Evolutionary conservation across 2,329 filamentous ascomycete species (phyloP).

Genomic region (Fusarium sp.): DNA sequence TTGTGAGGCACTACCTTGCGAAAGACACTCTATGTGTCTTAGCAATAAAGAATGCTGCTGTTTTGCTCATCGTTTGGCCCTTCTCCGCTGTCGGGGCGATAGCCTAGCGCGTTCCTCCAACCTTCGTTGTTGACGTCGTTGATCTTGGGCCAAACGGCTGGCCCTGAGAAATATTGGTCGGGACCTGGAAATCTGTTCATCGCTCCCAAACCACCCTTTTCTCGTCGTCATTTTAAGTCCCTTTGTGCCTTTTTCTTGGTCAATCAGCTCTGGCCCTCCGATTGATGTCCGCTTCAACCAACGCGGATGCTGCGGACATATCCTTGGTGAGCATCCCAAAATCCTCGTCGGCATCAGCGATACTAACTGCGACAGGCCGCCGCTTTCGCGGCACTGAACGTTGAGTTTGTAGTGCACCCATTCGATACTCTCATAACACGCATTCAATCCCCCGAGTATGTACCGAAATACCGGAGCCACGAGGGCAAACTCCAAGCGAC

Average conservation of each 20-base stretch:
- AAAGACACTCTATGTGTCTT: background rate
- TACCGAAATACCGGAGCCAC: constrained; percentile 2
- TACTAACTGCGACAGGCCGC: background rate
- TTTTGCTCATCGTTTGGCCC: background rate
- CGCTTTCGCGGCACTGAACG: constrained; percentile 13
- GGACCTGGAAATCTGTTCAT: background rate
- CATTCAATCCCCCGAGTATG: constrained; percentile 19
- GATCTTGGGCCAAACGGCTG: background rate
- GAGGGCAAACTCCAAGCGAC: constrained; percentile 6
- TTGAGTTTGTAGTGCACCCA: constrained; percentile 27
- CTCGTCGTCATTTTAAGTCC: too few relatives aligned
- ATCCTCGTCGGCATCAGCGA: accelerated
- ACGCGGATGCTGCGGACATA: constrained; percentile 18
- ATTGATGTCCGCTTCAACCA: constrained; percentile 11
- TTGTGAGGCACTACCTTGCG: accelerated
- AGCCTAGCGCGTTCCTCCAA: background rate
- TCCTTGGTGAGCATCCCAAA: background rate
- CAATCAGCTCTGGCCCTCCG: background rate
- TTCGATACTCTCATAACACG: constrained; percentile 29
- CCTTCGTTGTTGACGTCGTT: constrained; percentile 14
- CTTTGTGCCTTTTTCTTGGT: accelerated
- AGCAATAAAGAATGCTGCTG: background rate
- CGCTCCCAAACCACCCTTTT: accelerated
- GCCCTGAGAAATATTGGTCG: background rate
- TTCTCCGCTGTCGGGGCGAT: background rate